Evolutionary conservation across 331 rosid species (phyloP), one percentile per base, ranked within the genome.

Genomic region (Acacia concinna): DNA sequence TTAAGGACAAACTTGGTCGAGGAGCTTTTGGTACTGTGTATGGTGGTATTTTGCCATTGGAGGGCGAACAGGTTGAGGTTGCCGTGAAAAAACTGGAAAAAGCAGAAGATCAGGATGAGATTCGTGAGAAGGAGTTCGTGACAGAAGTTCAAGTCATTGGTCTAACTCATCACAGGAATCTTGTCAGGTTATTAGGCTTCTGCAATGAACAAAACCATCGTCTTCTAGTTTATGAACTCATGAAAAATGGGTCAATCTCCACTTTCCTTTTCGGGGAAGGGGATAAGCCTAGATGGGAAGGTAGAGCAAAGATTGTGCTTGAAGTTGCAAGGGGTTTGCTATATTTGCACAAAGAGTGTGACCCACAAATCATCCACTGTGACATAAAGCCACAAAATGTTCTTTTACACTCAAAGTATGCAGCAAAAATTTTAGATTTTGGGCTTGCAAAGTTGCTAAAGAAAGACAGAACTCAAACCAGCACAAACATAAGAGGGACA

Each of bases 351-450:
- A 87, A 86, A 67, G 87, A 84, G 75, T 86, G 86, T 77, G 83
- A 84, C 12, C 78, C 80, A n/a, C 88, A 81, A 37, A 87, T 87
- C 60, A 81, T 84, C 79, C 88, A 87, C 32, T 84, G 86, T 10
- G 88, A 87, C 44, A 87, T 87, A 57, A 87, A 87, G 83, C 90
- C 90, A 32, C 84, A 84, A 17, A 81, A 87, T 69, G 82, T 84
- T 67, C 90, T 87, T 71, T 82, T 87, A 11, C 86, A 87, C 65
- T 72, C 86, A 3, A 75, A 77, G 0, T 66, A 66, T 40, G 34
- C 49, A 2, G 86, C 87, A 20, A 86, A 86, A 71, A 76, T 87
- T 43, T 38, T 87, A 20, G 84, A 85, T 79, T 87, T 85, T 46
- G 91, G 87, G n/a, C 15, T 87, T 12, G 87, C 87, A n/a, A 87